Base-by-base conservation (phyloP, 495 filamentous ascomycete genomes). In the Hypoxylon lienhwacheense region DNA sequence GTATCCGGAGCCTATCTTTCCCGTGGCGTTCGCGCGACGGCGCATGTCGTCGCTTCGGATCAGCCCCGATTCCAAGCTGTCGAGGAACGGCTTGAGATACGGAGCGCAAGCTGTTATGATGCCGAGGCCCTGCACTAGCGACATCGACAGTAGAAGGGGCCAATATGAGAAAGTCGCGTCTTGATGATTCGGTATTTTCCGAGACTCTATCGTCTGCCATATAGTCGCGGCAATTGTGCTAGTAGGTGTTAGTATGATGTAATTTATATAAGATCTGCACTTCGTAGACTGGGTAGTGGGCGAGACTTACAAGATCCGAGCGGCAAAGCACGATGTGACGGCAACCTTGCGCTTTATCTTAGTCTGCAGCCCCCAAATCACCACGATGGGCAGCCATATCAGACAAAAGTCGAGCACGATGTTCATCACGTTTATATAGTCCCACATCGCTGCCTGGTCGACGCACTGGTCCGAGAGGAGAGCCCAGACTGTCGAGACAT, bases 61-160 rank as follows among this genome's bases (percentile, higher is more conserved):
- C 37, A 73, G 68, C 1, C 72, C 69, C 11, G 75, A 74, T 33
- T 70, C 71, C 4, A 77, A 60, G n/a, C 67, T 74, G 17, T 76
- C 70, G 2, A 78, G 58, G 51, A 78, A 72, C 0, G 75, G 74
- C 14, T 76, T 76, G 41, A 77, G 68, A 28, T 76, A 76, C 1
- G 74, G 73, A 0, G 69, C 64, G 46, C 73, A 76, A 1, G 73
- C 66, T 5, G 73, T 73, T 21, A 72, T 59, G 28, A 76, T 72
- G 25, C 73, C 70, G 4, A 76, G 55, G 29, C 31, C 25, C 21
- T 41, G 37, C 2, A 21, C 12, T 4, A 41, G n/a, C 21, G 37
- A 24, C 37, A 41, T 41, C 1, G 37, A 17, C 11, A 41, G 20
- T 8, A 19, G 20, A 16, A 41, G 22, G n/a, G 25, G 37, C 37